Evolutionary conservation across 73 alveolate species (phyloP).

Genomic region (Paramecium pentaurelia): DNA sequence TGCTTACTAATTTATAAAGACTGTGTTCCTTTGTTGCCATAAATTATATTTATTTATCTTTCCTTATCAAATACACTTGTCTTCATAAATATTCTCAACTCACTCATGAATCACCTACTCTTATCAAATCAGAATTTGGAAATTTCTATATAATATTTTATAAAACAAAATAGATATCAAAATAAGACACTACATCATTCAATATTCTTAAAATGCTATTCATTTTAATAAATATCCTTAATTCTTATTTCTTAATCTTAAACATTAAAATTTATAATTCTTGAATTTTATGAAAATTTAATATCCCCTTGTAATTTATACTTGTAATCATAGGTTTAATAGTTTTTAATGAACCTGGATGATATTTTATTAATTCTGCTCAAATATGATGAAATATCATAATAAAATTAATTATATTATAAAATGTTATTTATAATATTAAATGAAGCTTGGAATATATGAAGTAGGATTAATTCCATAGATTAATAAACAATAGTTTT

Average conservation of each 20-base stretch:
- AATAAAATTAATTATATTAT: not conserved
- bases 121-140: not conserved
- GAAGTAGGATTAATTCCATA: not conserved
- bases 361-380: not conserved
- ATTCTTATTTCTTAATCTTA: not conserved
- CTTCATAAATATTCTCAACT: not conserved
- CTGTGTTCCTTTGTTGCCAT: conserved; percentile 32
- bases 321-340: no score
- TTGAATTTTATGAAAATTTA: no score
- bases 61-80: not conserved
- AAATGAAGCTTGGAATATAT: not conserved
- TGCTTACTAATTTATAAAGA: not conserved
- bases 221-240: not conserved
- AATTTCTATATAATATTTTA: not conserved
- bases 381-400: not conserved
- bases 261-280: not conserved
- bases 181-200: not conserved
- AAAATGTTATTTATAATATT: not conserved
- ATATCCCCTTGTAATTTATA: no score
- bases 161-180: not conserved
- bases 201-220: not conserved
- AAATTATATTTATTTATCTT: conserved; percentile 11
- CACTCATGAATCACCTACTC: conserved; percentile 25
- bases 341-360: no score
- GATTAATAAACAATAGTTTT: not conserved